Evolutionary conservation across 177 flowering plant species (phyloP).

Genomic region (Vitis hybrid): DNA sequence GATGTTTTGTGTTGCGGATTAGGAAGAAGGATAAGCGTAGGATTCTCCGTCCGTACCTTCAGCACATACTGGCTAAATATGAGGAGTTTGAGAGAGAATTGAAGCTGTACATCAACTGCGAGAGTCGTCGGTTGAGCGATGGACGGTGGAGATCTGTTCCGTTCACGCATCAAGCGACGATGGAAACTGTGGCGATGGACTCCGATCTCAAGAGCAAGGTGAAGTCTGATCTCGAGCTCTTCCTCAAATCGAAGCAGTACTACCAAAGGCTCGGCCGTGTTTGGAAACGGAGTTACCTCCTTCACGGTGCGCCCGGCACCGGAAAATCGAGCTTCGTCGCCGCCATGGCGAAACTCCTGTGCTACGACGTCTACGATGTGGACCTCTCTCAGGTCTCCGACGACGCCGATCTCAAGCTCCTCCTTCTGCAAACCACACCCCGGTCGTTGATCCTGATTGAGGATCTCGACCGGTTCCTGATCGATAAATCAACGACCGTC

Average conservation of each 20-base stretch:
- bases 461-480: slow-evolving; percentile 68
- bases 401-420: slow-evolving; percentile 65
- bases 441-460: slow-evolving; percentile 72
- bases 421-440: slow-evolving; percentile 50
- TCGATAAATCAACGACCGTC: slow-evolving; percentile 39
- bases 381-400: slow-evolving; percentile 49
- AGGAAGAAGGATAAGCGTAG: slow-evolving; percentile 60
- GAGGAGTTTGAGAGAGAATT: slow-evolving; percentile 49
- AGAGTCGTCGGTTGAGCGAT: slow-evolving; percentile 7
- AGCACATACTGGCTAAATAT: slow-evolving; percentile 76
- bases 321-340: slow-evolving; percentile 87
- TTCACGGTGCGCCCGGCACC: slow-evolving; percentile 86
- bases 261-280: slow-evolving; percentile 80
- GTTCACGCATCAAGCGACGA: slow-evolving; percentile 71
- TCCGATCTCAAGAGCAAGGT: slow-evolving; percentile 66
- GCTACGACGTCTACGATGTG: slow-evolving; percentile 79
- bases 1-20: slow-evolving; percentile 55
- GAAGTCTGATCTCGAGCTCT: slow-evolving; percentile 71
- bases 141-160: slow-evolving; percentile 75
- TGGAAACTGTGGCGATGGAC: slow-evolving; percentile 81
- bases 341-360: slow-evolving; percentile 78
- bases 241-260: slow-evolving; percentile 70
- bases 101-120: slow-evolving; percentile 47
- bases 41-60: slow-evolving; percentile 77
- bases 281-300: slow-evolving; percentile 84